Evolutionary conservation across 2,329 filamentous ascomycete genomes (phyloP).

Genomic region (Pseudonectria buxi): DNA sequence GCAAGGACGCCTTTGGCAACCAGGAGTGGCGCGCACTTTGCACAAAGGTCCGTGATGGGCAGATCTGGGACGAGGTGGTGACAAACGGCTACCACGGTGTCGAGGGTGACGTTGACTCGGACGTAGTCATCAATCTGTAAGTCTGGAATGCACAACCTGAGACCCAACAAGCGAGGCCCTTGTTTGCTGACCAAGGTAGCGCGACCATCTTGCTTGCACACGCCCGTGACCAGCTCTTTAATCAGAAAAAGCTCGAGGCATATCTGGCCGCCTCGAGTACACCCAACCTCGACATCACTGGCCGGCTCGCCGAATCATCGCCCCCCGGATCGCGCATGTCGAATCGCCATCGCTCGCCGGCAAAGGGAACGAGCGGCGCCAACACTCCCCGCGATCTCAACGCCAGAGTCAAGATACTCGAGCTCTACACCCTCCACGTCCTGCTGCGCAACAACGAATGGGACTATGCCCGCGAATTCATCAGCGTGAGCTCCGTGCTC

Average conservation of each 20-base stretch:
- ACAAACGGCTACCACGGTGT: slow-evolving; percentile 78
- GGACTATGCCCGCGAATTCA: slow-evolving; percentile 92
- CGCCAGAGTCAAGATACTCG: slow-evolving; percentile 82
- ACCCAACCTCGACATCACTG: slow-evolving; percentile 65
- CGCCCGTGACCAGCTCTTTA: slow-evolving; percentile 72
- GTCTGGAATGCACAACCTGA: slow-evolving; percentile 23
- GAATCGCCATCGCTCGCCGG: slow-evolving; percentile 38
- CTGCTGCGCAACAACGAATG: slow-evolving; percentile 91
- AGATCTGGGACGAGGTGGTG: slow-evolving; percentile 92
- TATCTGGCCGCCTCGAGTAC: slow-evolving; percentile 74
- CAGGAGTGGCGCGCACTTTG: slow-evolving; percentile 79
- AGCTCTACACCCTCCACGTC: slow-evolving; percentile 91
- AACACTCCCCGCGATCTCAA: slow-evolving; percentile 80
- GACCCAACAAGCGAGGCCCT: neutral
- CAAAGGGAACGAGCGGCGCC: slow-evolving; percentile 54
- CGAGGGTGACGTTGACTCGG: slow-evolving; percentile 86
- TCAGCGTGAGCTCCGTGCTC: slow-evolving; percentile 74
- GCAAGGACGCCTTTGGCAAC: slow-evolving; percentile 79
- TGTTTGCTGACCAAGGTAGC: slow-evolving; percentile 38
- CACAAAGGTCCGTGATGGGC: slow-evolving; percentile 77
- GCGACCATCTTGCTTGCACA: slow-evolving; percentile 89
- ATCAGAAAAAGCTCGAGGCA: slow-evolving; percentile 80
- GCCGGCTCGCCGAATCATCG: slow-evolving; percentile 48
- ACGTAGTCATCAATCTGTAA: slow-evolving; percentile 86
- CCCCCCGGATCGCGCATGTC: slow-evolving; percentile 29